A percentile compares a stretch with the other conserved stretches of the same genome.
These are phyloP conservation scores for Fusarium duplospermum DNA, from an alignment of 2,329 filamentous ascomycete species.

Conservation along the genomic window DNA sequence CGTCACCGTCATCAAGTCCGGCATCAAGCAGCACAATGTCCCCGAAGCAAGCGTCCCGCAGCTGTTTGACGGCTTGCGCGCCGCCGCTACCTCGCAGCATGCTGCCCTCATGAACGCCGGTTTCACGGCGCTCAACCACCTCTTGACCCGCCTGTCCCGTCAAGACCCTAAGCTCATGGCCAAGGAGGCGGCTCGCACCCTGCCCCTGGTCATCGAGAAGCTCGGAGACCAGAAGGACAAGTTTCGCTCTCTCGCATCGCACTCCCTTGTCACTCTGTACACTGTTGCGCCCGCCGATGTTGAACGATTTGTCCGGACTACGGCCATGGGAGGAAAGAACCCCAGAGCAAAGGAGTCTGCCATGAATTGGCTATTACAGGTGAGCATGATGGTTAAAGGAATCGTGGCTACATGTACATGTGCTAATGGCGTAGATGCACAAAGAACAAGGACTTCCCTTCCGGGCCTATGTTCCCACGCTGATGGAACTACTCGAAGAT, in stretches of 20 bases:
- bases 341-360: conserved; percentile 85
- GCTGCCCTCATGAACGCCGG: conserved; percentile 82
- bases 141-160: conserved; percentile 85
- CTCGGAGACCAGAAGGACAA: conserved; percentile 91
- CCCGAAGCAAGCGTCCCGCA: conserved; percentile 77
- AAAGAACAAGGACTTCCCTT: conserved; percentile 83
- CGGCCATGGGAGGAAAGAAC: conserved; percentile 83
- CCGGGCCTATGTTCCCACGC: conserved; percentile 80
- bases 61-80: conserved; percentile 85
- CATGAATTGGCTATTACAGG: conserved; percentile 86
- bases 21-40: conserved; percentile 93
- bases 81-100: conserved; percentile 81
- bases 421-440: conserved; percentile 72
- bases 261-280: conserved; percentile 83
- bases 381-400: conserved; percentile 48
- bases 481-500: conserved; percentile 91
- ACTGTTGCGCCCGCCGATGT: conserved; percentile 76
- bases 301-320: conserved; percentile 82
- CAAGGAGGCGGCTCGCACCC: conserved; percentile 76
- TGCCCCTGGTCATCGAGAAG: conserved; percentile 83
- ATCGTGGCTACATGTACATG: background rate
- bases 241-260: conserved; percentile 77
- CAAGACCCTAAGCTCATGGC: conserved; percentile 82
- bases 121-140: conserved; percentile 88
- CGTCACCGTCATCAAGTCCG: conserved; percentile 82